Evolutionary conservation across 495 filamentous ascomycete species (phyloP), one percentile per base, ranked within the genome.

Genomic region (Aspergillus conjunctus): DNA sequence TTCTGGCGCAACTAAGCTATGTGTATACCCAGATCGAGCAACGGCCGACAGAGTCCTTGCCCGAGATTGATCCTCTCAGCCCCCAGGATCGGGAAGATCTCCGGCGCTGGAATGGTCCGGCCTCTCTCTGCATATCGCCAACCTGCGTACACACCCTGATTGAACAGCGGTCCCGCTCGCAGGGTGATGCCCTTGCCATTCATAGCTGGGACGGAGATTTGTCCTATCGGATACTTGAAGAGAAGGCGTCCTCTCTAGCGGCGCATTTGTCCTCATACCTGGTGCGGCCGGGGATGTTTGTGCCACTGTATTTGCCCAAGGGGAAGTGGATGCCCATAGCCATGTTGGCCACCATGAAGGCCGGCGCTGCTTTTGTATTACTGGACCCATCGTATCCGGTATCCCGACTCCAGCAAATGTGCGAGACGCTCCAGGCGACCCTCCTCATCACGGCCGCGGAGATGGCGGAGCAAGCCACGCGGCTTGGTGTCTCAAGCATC

Each of bases 241-340:
- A n/a, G 15, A 11, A 22, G 12, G 31, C 59, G 32, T 30, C 30
- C 14, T 9, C 33, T 4, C 37, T 72, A 4, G 66, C 66, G 1
- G 7, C 18, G 12, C 10, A 58, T 32, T 58, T 77, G n/a, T 8
- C 17, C 33, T 60, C 64, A 33, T 62, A 74, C 6, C 76, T 77
- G 12, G 61, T 81, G n/a, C 53, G 43, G 4, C 59, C 52, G 2
- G 68, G 71, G 17, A 41, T 51, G 7, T 15, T 76, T 5, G 76
- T 83, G 2, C 77, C 78, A 3, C 51, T 83, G 5, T 79, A 67
- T 54, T 72, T 81, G 20, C 73, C 80, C 30, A 79, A 78, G 59
- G 76, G 75, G 0, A 60, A 62, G 2, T 78, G 72, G 70, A 67
- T 69, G 0, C 49, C 70, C 0, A 63, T 83, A 15, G 63, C 74